Percentiles rank a stretch among this genome's conserved stretches.
These are phyloP conservation scores for Saccharomycopsis fibuligera DNA, from an alignment of 805 yeast species.

Conservation along the genomic window DNA sequence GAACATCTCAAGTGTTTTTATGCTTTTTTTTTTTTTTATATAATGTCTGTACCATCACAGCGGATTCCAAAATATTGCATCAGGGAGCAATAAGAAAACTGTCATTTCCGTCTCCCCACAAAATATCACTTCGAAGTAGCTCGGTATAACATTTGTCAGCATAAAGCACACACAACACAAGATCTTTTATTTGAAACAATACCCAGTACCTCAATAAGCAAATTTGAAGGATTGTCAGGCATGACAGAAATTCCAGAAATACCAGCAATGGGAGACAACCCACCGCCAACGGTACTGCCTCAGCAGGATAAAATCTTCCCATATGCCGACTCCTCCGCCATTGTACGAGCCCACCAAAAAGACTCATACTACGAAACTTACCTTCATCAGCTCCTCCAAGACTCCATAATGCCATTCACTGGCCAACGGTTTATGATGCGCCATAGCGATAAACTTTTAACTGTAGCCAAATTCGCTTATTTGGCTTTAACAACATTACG, in stretches of 20 bases:
- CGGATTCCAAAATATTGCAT: too few relatives aligned
- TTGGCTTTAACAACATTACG: conserved; percentile 66
- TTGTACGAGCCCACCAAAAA: conserved; percentile 87
- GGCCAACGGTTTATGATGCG: conserved; percentile 58
- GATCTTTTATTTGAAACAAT: neutral
- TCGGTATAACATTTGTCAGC: neutral
- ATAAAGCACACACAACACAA: neutral
- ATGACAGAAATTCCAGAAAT: neutral
- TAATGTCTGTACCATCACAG: too few relatives aligned
- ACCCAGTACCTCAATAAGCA: too few relatives aligned
- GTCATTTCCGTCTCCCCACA: too few relatives aligned
- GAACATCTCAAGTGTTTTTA: too few relatives aligned
- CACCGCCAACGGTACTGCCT: neutral
- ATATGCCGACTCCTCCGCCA: conserved; percentile 82
- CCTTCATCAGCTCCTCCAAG: conserved; percentile 48
- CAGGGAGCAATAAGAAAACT: too few relatives aligned
- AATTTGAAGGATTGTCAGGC: too few relatives aligned
- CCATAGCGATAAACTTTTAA: conserved; percentile 52
- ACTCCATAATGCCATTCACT: conserved; percentile 46
- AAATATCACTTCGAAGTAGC: too few relatives aligned
- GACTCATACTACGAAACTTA: conserved; percentile 66
- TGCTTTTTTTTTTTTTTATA: too few relatives aligned
- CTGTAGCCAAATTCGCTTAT: conserved; percentile 54
- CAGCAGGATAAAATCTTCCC: conserved; percentile 29
- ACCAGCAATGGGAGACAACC: neutral